A percentile compares a stretch with the other conserved stretches of the same genome.
Evolutionary conservation across 78 protist genomes (phyloP).

Genomic region (Dictyostelium firmibasis): DNA sequence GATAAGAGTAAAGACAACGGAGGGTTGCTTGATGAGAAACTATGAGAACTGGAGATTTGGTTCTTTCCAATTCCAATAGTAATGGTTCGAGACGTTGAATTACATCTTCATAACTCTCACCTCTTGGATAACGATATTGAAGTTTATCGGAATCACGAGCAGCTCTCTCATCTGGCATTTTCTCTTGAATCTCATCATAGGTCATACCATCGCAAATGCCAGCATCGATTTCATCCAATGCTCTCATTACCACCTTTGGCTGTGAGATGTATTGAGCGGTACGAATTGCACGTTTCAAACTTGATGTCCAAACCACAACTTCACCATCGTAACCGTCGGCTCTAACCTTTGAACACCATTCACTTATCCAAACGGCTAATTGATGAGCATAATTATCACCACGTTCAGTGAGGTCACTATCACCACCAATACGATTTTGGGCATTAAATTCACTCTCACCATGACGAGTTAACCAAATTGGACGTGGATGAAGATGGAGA

Average conservation of each 20-base stretch:
- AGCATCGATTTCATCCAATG: constrained; percentile 95
- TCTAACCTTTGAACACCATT: constrained; percentile 49
- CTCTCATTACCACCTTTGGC: constrained; percentile 78
- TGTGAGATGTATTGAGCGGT: constrained; percentile 82
- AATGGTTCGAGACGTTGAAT: constrained; percentile 92
- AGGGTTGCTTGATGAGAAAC: constrained; percentile 95
- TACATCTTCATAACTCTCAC: constrained; percentile 94
- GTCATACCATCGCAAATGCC: constrained; percentile 97
- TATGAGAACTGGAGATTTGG: constrained; percentile 79
- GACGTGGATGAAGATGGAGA: constrained; percentile 79
- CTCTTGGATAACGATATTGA: constrained; percentile 93
- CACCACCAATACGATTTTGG: constrained; percentile 92
- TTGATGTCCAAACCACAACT: constrained; percentile 86
- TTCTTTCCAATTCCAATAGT: constrained; percentile 91
- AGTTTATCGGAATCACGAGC: constrained; percentile 86
- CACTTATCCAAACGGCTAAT: constrained; percentile 72
- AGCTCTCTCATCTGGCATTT: constrained; percentile 85
- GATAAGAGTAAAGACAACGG: constrained; percentile 90
- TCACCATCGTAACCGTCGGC: constrained; percentile 35
- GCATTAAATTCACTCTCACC: constrained; percentile 93
- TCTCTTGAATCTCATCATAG: constrained; percentile 88
- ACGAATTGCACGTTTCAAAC: constrained; percentile 78
- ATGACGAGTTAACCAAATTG: constrained; percentile 93
- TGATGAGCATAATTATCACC: constrained; percentile 89
- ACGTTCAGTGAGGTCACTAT: constrained; percentile 84